Conservation (phyloP, 2,329 filamentous ascomycete genomes). For the Calonectria pseudoturangicola region DNA sequence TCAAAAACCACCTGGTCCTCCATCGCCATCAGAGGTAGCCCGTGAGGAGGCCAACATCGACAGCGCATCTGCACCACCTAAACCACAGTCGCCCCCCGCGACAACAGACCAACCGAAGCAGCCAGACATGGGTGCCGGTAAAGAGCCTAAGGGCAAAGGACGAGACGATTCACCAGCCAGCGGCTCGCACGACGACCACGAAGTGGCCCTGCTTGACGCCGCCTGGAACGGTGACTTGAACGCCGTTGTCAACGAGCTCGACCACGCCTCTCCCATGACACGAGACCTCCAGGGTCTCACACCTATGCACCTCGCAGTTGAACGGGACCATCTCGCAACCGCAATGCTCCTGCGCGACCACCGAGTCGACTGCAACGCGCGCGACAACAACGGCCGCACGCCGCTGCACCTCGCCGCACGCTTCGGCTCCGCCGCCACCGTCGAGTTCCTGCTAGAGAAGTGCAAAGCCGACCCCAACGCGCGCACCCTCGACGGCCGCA, state of each 20-base stretch:
- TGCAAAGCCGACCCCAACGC: constrained; percentile 56
- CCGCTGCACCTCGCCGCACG: constrained; percentile 58
- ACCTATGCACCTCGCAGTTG: constrained; percentile 56
- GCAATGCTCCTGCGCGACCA: constrained; percentile 59
- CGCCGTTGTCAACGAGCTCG: constrained; percentile 51
- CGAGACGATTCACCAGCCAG: neutral
- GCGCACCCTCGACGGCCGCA: constrained; percentile 55
- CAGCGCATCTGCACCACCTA: neutral
- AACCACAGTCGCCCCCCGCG: neutral
- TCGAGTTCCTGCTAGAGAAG: constrained; percentile 58
- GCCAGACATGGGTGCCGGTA: neutral
- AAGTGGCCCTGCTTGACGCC: constrained; percentile 55
- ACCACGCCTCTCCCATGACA: constrained; percentile 48
- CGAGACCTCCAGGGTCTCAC: constrained; percentile 57
- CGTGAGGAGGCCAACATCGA: constrained; percentile 36
- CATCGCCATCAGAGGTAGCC: constrained; percentile 26
- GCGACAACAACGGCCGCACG: constrained; percentile 57
- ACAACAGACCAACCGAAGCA: neutral
- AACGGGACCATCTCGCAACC: constrained; percentile 58
- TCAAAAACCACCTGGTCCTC: constrained; percentile 15
- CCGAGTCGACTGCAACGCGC: constrained; percentile 51
- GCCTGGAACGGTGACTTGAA: constrained; percentile 59
- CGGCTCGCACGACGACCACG: constrained; percentile 38
- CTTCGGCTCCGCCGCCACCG: constrained; percentile 55
- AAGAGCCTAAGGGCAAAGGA: neutral